A percentile compares a stretch with the other conserved stretches of the same genome.
phyloP scores from a whole-genome alignment of 73 alveolate species.

The Paraurostyla sp. region DNA sequence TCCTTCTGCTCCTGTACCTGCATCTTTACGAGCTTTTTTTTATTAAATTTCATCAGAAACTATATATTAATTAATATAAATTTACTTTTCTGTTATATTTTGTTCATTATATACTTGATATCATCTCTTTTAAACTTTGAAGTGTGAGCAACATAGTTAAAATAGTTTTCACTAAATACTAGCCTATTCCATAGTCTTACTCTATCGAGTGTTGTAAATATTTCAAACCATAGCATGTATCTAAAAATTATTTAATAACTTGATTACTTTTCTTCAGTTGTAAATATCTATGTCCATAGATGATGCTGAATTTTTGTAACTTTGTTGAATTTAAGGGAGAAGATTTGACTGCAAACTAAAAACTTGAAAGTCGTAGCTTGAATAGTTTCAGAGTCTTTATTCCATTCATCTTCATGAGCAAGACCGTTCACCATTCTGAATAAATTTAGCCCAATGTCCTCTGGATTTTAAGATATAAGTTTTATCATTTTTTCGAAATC shows the following conservation, averaged over 20 bases:
- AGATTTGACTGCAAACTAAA: conserved; percentile 7
- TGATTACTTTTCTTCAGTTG: conserved; percentile 40
- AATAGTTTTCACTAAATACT: conserved; percentile 55
- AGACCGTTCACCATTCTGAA: conserved; percentile 25
- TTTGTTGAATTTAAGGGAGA: conserved; percentile 37
- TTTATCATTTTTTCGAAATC: conserved; percentile 44
- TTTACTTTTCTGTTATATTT: conserved; percentile 27
- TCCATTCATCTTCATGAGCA: background rate
- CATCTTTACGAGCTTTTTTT: background rate
- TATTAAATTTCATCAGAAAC: background rate
- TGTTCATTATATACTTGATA: conserved; percentile 2
- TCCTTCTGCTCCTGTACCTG: background rate
- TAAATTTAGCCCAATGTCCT: conserved; percentile 8
- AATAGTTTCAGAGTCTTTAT: background rate
- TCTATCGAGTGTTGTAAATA: conserved; percentile 28
- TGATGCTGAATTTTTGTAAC: conserved; percentile 52
- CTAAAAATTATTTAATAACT: background rate
- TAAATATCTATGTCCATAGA: conserved; percentile 40
- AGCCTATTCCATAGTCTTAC: conserved; percentile 49
- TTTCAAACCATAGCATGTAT: conserved; percentile 43
- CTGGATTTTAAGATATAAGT: background rate
- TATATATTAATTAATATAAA: background rate
- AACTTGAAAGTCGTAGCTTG: background rate
- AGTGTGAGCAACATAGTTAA: conserved; percentile 6
- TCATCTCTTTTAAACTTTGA: conserved; percentile 28